A percentile compares a stretch with the other conserved stretches of the same genome.
phyloP scores from a whole-genome alignment of 352 stramenopile genomes.

The Achlya hypogyna region DNA sequence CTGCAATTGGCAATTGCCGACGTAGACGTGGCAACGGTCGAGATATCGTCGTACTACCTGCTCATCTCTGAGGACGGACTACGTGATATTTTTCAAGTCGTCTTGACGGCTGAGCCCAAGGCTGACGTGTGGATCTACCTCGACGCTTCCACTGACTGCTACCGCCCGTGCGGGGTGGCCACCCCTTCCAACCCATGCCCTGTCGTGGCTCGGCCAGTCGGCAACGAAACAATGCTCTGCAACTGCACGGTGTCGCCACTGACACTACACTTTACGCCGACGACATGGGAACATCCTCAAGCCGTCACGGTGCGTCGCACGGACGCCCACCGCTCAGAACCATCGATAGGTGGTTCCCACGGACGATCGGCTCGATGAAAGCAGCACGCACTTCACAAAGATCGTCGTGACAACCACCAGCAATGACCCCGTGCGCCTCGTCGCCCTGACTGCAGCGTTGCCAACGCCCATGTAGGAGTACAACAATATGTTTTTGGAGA shows the following conservation, averaged over 20 bases:
- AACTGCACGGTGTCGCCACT: conserved; percentile 54
- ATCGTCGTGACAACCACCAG: conserved; percentile 39
- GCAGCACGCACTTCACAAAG: conserved; percentile 45
- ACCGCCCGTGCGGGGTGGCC: conserved; percentile 32
- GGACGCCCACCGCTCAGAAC: neutral
- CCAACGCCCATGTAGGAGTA: conserved; percentile 24
- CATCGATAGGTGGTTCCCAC: conserved; percentile 39
- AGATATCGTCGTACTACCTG: conserved; percentile 58
- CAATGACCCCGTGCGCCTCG: conserved; percentile 27
- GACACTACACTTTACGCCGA: conserved; percentile 36
- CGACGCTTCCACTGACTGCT: conserved; percentile 44
- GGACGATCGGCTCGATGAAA: conserved; percentile 60
- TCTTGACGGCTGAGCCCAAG: conserved; percentile 55
- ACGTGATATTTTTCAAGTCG: conserved; percentile 63
- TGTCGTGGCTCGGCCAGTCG: conserved; percentile 1
- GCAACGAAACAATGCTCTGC: conserved; percentile 30
- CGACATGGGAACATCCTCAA: conserved; percentile 52
- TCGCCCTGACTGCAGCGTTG: neutral
- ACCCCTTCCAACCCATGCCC: conserved; percentile 31
- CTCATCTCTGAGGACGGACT: conserved; percentile 54
- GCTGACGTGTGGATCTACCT: conserved; percentile 36
- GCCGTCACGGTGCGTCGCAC: conserved; percentile 29
- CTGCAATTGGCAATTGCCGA: conserved; percentile 33
- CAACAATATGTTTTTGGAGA: conserved; percentile 39
- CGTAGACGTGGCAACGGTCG: conserved; percentile 42